These are phyloP conservation scores for Sophora flavescens DNA, from an alignment of 306 rosid species.

Conservation along the genomic window DNA sequence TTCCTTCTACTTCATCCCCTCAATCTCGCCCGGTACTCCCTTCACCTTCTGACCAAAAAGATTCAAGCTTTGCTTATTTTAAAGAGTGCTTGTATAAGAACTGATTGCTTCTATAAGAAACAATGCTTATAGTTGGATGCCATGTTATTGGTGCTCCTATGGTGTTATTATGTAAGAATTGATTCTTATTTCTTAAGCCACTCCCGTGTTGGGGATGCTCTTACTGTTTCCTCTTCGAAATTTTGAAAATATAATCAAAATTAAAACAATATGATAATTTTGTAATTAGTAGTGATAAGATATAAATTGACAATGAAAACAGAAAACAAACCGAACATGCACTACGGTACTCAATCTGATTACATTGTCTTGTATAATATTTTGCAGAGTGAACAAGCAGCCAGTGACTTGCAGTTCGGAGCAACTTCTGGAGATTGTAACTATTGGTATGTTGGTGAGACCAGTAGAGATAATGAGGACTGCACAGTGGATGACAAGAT, in stretches of 20 bases:
- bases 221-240: too few relatives aligned
- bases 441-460: conserved; percentile 35
- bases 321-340: not conserved
- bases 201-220: too few relatives aligned
- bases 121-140: too few relatives aligned
- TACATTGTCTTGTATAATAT: conserved; percentile 16
- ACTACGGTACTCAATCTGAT: not conserved
- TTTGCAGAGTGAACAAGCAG: conserved; percentile 53
- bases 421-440: conserved; percentile 33
- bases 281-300: not conserved
- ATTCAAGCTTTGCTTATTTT: conserved; percentile 1
- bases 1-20: conserved; percentile 46
- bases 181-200: too few relatives aligned
- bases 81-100: too few relatives aligned
- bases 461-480: conserved; percentile 43
- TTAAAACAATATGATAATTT: too few relatives aligned
- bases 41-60: not conserved
- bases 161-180: too few relatives aligned
- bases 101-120: too few relatives aligned
- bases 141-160: too few relatives aligned
- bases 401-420: conserved; percentile 34
- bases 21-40: conserved; percentile 31
- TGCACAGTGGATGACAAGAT: conserved; percentile 53
- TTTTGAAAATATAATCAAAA: too few relatives aligned
- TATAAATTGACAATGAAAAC: not conserved